Base-by-base conservation (phyloP, 2,329 filamentous ascomycete species). In the Aspergillus pseudotamarii region DNA sequence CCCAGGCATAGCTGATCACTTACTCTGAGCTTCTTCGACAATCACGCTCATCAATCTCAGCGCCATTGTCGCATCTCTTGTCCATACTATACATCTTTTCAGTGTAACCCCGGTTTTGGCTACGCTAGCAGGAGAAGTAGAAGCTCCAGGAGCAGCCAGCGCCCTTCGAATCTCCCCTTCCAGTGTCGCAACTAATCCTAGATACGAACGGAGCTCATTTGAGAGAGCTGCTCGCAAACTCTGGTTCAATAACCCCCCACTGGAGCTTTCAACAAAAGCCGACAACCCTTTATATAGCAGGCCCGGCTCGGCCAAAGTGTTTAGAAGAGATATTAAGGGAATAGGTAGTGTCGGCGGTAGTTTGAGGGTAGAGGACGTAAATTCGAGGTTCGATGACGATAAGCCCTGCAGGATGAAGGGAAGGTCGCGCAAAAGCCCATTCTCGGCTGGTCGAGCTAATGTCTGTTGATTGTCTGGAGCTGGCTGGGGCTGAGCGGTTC, bases 51-150 rank as follows among this genome's bases (percentile, higher is more conserved):
- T 94, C 60, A 99, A 82, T 19, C 95, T 88, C 69, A 99, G 80
- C 0, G 94, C 95, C 90, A 98, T 96, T 1, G 95, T 99, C 8
- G 95, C 93, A 77, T 99, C 96, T 69, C 94, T 88, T 10, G 94
- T 98, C 96, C 96, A 99, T 28, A 99, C 91, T 3, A 99, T 91
- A 71, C 94, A 98, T 75, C 95, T 86, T 77, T 98, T 98, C 57
- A 99, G 82, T 0, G 95, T 99, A 16, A 99, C 94, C 1, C 94
- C 93, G 0, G 92, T 90, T 71, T 94, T 95, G 6, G 92, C 90
- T 59, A 96, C 88, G 1, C 90, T 90, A 51, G 87, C 86, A 54
- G 89, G 85, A 2, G 91, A 87, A 4, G 86, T 86, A 41, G 67
- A 65, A 45, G 75, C 72, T 23, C 74, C 88, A n/a, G 95, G 81